phyloP scores from a whole-genome alignment of 176 grass and related monocot genomes.

The Bonia amplexicaulis region DNA sequence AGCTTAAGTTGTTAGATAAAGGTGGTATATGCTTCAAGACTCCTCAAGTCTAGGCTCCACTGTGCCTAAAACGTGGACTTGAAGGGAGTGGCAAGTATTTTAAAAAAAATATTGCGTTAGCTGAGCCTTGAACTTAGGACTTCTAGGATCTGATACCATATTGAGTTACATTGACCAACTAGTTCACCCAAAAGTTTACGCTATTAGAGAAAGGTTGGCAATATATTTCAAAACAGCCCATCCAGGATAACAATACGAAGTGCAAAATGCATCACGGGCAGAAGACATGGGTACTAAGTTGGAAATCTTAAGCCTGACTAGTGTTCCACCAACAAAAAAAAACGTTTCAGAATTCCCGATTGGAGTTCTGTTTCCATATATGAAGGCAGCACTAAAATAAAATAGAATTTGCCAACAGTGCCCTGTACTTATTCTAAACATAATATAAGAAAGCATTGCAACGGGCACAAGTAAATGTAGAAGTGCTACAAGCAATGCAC shows the following conservation, averaged over 20 bases:
- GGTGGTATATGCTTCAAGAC: too few species aligned
- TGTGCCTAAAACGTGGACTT: too few species aligned
- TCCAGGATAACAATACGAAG: not conserved
- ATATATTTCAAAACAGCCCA: not conserved
- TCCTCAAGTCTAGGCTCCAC: too few species aligned
- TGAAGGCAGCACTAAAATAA: not conserved
- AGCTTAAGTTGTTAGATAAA: too few species aligned
- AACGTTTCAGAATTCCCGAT: not conserved
- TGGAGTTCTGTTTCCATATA: not conserved
- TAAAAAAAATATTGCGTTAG: too few species aligned
- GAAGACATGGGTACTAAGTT: not conserved
- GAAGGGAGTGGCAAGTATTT: too few species aligned
- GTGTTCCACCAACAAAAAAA: not conserved
- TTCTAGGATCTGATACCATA: too few species aligned
- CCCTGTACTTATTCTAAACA: not conserved
- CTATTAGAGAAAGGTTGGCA: too few species aligned
- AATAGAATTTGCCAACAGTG: not conserved
- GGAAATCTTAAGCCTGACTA: not conserved
- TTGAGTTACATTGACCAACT: too few species aligned
- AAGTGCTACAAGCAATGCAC: not conserved
- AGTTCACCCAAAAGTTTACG: too few species aligned
- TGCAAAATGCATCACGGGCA: not conserved
- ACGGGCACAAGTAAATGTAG: not conserved
- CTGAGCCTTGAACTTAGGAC: too few species aligned
- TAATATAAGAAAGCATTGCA: not conserved